A percentile compares a stretch with the other conserved stretches of the same genome.
These are phyloP conservation scores for Kazachstania psychrophila DNA, from an alignment of 805 yeast species.

Conservation along the genomic window DNA sequence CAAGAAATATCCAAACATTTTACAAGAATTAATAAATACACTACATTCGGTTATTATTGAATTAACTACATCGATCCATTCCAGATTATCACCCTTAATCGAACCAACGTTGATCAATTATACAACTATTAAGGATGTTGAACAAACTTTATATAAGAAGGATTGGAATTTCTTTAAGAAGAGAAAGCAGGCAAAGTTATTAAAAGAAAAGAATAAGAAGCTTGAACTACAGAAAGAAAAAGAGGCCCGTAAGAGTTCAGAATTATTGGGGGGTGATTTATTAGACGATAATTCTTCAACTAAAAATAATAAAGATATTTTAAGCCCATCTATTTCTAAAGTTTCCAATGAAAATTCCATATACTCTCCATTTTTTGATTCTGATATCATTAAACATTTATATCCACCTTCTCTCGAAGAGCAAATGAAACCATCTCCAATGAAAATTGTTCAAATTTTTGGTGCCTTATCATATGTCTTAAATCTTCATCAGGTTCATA, in stretches of 20 bases:
- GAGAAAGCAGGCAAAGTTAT: constrained; percentile 25
- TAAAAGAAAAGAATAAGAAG: constrained; percentile 8
- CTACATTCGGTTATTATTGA: constrained; percentile 57
- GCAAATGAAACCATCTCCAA: constrained; percentile 82
- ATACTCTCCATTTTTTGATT: constrained; percentile 40
- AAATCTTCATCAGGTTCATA: constrained; percentile 72
- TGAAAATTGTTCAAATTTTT: constrained; percentile 72
- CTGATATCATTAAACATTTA: constrained; percentile 64
- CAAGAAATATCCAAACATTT: constrained; percentile 42
- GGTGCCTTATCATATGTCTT: constrained; percentile 84
- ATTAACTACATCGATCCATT: constrained; percentile 54
- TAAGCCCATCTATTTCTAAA: not conserved
- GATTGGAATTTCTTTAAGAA: constrained; percentile 53
- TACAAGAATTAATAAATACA: constrained; percentile 50
- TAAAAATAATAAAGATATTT: constrained; percentile 1
- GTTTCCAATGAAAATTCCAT: constrained; percentile 9
- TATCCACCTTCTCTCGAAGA: constrained; percentile 79
- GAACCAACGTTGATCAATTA: constrained; percentile 66
- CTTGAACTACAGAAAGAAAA: constrained; percentile 8
- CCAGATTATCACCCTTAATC: constrained; percentile 45
- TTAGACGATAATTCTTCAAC: constrained; percentile 5
- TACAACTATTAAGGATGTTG: constrained; percentile 74
- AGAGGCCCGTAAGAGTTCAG: not conserved
- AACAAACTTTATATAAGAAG: constrained; percentile 65
- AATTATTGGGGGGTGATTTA: not conserved